Conservation (phyloP, 208 protist species). For the Acanthamoeba culbertsoni region DNA sequence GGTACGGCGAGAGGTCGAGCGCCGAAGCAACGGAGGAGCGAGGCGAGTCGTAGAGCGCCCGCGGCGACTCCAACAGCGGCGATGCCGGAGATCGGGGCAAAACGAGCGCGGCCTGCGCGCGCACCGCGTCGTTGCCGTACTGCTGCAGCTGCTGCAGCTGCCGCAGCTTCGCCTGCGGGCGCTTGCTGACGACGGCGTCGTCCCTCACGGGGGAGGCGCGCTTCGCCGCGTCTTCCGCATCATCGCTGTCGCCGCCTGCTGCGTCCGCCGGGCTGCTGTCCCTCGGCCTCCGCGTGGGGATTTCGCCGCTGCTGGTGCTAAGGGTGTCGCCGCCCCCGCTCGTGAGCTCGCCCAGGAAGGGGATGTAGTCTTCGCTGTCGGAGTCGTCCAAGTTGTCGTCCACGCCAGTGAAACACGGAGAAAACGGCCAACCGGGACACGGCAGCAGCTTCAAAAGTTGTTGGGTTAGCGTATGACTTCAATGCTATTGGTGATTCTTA, state of each 20-base stretch:
- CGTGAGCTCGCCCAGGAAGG: slow-evolving; percentile 34
- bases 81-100: not conserved
- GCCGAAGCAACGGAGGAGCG: not conserved
- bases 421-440: slow-evolving; percentile 25
- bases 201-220: too few relatives aligned
- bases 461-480: too few relatives aligned
- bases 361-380: slow-evolving; percentile 32
- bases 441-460: too few relatives aligned
- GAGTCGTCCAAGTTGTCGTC: slow-evolving; percentile 51
- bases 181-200: not conserved
- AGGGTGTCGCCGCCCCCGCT: not conserved
- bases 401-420: not conserved
- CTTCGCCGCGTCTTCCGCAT: not conserved
- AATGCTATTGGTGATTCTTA: too few relatives aligned
- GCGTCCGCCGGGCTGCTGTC: not conserved
- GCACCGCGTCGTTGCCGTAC: not conserved
- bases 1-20: not conserved
- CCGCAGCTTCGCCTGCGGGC: not conserved
- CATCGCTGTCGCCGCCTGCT: not conserved
- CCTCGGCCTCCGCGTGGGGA: not conserved
- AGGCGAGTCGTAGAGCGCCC: not conserved
- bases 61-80: not conserved
- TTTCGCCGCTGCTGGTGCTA: not conserved
- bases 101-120: not conserved
- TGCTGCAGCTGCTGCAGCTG: not conserved